These are phyloP conservation scores for Berberis thunbergii DNA, from an alignment of 164 flowering plant species.

Conservation along the genomic window DNA sequence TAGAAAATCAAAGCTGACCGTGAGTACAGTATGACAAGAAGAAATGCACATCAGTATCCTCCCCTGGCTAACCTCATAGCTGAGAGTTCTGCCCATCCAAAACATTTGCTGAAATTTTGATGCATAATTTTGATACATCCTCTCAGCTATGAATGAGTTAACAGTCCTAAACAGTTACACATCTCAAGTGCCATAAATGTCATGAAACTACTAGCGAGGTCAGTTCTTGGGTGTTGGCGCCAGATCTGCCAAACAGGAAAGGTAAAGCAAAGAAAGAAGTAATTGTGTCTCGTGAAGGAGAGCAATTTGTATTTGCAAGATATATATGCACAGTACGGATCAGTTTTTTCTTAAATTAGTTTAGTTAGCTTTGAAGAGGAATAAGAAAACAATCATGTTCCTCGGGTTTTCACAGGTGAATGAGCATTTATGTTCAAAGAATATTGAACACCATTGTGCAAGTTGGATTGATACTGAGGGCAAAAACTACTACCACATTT, in stretches of 20 bases:
- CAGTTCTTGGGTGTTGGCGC: background rate
- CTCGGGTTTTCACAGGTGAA: no score
- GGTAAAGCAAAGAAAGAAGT: background rate
- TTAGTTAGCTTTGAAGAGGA: no score
- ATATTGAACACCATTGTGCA: no score
- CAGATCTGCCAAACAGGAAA: background rate
- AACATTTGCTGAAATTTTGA: background rate
- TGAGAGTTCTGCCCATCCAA: conserved; percentile 1
- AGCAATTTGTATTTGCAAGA: background rate
- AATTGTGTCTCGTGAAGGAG: background rate
- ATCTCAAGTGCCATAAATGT: background rate
- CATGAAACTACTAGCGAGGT: background rate
- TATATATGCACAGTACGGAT: conserved; percentile 11
- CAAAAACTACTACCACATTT: no score
- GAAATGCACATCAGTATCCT: background rate
- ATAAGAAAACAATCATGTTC: no score
- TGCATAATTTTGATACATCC: background rate
- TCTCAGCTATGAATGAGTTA: background rate
- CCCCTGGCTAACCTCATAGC: background rate
- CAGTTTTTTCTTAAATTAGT: background rate
- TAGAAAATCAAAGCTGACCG: conserved; percentile 37
- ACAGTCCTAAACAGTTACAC: no score
- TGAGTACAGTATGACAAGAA: conserved; percentile 36
- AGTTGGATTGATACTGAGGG: no score
- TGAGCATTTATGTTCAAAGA: no score